Conservation (phyloP, 208 protist genomes). For the Trypanosoma platydactyli region DNA sequence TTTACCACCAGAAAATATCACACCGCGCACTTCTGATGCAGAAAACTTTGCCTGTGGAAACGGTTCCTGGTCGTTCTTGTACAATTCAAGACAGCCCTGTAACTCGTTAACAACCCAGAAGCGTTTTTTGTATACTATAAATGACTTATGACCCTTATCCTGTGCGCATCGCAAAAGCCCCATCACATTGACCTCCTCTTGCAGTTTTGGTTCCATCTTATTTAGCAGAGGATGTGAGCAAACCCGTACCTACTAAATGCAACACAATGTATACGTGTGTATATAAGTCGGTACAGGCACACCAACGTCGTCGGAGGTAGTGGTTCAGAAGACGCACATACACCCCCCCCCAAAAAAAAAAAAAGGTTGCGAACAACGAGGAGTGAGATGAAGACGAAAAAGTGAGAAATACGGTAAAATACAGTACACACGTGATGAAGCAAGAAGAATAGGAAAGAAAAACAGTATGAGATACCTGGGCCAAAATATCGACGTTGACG, state of each 20-base stretch:
- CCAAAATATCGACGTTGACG: too few species aligned
- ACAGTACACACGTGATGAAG: background rate
- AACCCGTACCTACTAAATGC: too few species aligned
- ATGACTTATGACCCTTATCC: constrained; percentile 39
- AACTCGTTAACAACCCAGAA: constrained; percentile 78
- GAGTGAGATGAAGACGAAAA: background rate
- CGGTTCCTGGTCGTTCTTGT: constrained; percentile 84
- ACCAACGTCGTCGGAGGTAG: background rate
- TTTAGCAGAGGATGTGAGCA: too few species aligned
- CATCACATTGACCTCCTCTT: constrained; percentile 42
- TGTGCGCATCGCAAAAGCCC: constrained; percentile 66
- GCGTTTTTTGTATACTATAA: constrained; percentile 72
- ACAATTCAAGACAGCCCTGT: constrained; percentile 61
- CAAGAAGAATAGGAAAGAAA: constrained; percentile 10
- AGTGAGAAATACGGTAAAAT: too few species aligned
- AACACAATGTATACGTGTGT: too few species aligned
- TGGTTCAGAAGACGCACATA: background rate
- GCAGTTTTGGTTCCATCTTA: constrained; percentile 22
- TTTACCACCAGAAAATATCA: constrained; percentile 73
- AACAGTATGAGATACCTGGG: constrained; percentile 1
- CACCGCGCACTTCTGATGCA: constrained; percentile 59
- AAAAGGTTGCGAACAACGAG: too few species aligned
- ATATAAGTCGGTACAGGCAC: background rate
- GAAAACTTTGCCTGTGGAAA: constrained; percentile 46
- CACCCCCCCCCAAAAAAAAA: too few species aligned